These are phyloP conservation scores for Zalerion maritima DNA, from an alignment of 495 filamentous ascomycete genomes.

Conservation along the genomic window DNA sequence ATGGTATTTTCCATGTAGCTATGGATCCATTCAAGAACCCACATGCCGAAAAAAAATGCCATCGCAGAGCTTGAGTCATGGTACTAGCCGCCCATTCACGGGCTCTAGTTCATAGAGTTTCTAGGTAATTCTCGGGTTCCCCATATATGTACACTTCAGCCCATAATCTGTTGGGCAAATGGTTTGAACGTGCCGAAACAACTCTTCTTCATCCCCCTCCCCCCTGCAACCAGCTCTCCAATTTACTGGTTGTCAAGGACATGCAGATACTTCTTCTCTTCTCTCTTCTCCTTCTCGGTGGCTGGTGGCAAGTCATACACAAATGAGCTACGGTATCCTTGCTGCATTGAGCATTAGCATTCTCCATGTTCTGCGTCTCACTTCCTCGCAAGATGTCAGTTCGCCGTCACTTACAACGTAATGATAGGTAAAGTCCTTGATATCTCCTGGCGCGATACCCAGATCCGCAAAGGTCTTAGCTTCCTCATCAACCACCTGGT, in stretches of 20 bases:
- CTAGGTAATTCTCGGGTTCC: conserved; percentile 13
- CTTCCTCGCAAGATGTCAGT: background rate
- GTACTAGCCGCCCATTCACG: no score
- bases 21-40: no score
- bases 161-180: conserved; percentile 7
- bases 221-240: no score
- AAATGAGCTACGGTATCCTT: conserved; percentile 65
- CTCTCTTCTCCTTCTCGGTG: conserved; percentile 83
- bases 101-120: conserved; percentile 12
- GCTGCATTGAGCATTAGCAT: conserved; percentile 34
- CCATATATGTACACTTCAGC: conserved; percentile 30
- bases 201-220: conserved; percentile 3
- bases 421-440: conserved; percentile 71
- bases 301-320: conserved; percentile 89
- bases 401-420: conserved; percentile 61
- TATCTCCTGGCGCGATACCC: conserved; percentile 69
- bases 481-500: conserved; percentile 77
- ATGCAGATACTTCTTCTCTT: conserved; percentile 94
- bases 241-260: conserved; percentile 74
- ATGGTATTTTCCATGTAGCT: no score
- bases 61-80: no score
- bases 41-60: no score
- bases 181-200: conserved; percentile 6
- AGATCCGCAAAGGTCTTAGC: conserved; percentile 96
- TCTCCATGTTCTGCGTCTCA: background rate